Evolutionary conservation across 2,329 filamentous ascomycete genomes (phyloP), one percentile per base, ranked within the genome.

Genomic region (Aspergillus ibericus): DNA sequence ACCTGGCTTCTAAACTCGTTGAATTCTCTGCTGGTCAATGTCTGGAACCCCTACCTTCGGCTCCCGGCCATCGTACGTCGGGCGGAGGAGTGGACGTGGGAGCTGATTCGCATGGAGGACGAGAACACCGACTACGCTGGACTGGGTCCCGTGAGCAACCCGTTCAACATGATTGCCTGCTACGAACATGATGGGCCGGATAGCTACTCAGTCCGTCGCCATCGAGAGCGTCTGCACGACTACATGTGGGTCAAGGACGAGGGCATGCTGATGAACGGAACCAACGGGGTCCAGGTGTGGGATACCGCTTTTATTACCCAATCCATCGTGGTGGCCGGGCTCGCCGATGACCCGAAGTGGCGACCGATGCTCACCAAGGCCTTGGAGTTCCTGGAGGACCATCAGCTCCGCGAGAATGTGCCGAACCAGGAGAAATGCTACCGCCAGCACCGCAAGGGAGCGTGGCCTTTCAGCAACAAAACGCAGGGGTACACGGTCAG

Each of bases 261-360:
- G 72, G 95, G 95, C 5, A 92, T 99, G 91, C 82, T 98, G 49
- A 89, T 89, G 76, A 97, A 97, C 68, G 95, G 95, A 36, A 99
- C 95, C 8, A 98, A 99, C 66, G 95, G 95, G n/a, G 93, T 98
- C 1, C 95, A 99, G 75, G 90, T 88, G 63, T 99, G 95, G 95
- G 95, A 99, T 72, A 99, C 95, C 0, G 85, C 92, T 0, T 98
- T 98, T 71, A 79, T 89, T 16, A 91, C 97, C 34, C 92, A 96
- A 74, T 88, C 91, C 0, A 85, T 91, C 5, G 84, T 91, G 53
- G 90, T 91, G 50, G 88, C 91, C 6, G 92, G 90, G 0, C 83
- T 97, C 25, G 88, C 89, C n/a, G 79, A 87, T 29, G 86, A 96
- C 49, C 81, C 87, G 12, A 86, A 88, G 67, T 97, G 91, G 86